phyloP scores from a whole-genome alignment of 1,284 basidiomycete species.

The Irpex lacteus region DNA sequence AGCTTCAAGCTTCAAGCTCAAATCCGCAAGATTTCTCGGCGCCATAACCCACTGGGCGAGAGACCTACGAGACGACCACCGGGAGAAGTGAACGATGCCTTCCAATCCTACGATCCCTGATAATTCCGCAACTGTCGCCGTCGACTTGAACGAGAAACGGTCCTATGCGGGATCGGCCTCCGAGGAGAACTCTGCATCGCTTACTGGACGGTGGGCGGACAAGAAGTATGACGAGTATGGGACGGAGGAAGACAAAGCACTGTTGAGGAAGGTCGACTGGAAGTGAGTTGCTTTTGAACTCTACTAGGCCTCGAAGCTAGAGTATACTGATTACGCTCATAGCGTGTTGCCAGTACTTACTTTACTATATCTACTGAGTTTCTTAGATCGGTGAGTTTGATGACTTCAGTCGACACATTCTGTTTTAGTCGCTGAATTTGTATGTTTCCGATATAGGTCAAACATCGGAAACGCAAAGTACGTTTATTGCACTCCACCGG shows the following conservation, averaged over 20 bases:
- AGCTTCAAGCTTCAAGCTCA: too few relatives aligned
- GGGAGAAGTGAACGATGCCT: not conserved
- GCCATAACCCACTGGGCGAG: not conserved
- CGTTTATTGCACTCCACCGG: slow-evolving; percentile 15
- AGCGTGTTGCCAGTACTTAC: slow-evolving; percentile 51
- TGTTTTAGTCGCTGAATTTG: not conserved
- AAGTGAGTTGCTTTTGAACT: not conserved
- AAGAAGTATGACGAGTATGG: slow-evolving; percentile 1
- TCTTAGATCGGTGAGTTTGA: slow-evolving; percentile 45
- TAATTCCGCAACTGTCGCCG: not conserved
- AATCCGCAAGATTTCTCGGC: too few relatives aligned
- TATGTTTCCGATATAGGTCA: slow-evolving; percentile 30
- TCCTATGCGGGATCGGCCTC: not conserved
- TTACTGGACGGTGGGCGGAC: too few relatives aligned
- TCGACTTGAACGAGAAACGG: not conserved
- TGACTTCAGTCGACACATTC: too few relatives aligned
- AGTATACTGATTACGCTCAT: not conserved
- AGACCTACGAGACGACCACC: not conserved
- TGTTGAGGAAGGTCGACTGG: not conserved
- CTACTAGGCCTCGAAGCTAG: not conserved
- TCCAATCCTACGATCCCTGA: not conserved
- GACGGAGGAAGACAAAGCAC: not conserved
- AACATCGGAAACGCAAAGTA: slow-evolving; percentile 71
- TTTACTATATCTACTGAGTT: slow-evolving; percentile 63
- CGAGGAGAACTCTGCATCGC: not conserved